Percentiles rank a stretch among this genome's conserved stretches.
Evolutionary conservation across 139 green algal species (phyloP).

Genomic region (Chlamydomonas applanata): DNA sequence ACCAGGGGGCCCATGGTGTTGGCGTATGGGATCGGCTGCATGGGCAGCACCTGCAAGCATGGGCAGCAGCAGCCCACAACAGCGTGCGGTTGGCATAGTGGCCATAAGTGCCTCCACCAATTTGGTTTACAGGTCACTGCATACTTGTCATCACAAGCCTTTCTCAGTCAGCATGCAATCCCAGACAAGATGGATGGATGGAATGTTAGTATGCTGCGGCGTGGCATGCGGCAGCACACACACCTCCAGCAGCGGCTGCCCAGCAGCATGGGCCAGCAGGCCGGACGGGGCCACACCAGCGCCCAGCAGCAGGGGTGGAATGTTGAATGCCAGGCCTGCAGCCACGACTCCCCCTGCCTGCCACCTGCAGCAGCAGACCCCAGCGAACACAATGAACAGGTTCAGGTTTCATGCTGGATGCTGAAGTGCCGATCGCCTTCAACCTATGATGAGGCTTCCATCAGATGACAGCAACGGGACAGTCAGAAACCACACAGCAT

Average conservation of each 20-base stretch:
- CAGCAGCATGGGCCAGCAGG: background rate
- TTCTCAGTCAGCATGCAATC: background rate
- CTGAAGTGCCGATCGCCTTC: too few species aligned
- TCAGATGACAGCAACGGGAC: too few species aligned
- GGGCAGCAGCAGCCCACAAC: too few species aligned
- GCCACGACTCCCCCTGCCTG: slow-evolving; percentile 28
- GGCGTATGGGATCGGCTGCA: background rate
- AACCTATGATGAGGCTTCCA: too few species aligned
- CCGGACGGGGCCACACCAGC: background rate
- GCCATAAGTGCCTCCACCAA: too few species aligned
- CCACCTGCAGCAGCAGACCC: too few species aligned
- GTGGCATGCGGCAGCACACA: background rate
- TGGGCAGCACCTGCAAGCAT: slow-evolving; percentile 6
- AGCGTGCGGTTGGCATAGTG: too few species aligned
- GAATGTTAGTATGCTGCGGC: background rate
- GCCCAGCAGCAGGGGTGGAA: slow-evolving; percentile 3
- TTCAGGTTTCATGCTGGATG: background rate
- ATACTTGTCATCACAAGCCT: background rate
- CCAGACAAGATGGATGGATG: background rate
- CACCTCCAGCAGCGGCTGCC: background rate
- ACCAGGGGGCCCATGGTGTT: background rate
- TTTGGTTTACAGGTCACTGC: too few species aligned
- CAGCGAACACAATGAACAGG: background rate
- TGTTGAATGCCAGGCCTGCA: slow-evolving; percentile 29
- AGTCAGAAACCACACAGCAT: too few species aligned